Conservation (phyloP, 306 rosid species). For the Cicer cuneatum region DNA sequence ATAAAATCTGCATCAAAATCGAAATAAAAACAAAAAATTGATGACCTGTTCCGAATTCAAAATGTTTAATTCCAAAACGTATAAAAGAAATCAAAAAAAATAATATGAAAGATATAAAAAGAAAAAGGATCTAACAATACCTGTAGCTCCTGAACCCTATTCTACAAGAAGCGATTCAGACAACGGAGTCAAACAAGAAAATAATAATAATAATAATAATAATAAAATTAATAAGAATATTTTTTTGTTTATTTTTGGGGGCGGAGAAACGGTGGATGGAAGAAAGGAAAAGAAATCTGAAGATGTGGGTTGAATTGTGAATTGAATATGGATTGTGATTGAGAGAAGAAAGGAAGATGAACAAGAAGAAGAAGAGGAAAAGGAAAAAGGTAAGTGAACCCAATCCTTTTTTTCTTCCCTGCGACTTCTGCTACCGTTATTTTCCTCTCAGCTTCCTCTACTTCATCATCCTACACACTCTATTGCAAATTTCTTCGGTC, state of each 20-base stretch:
- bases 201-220: not conserved
- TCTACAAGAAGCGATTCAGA: conserved; percentile 34
- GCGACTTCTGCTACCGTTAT: conserved; percentile 34
- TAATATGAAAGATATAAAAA: not conserved
- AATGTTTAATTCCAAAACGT: not conserved
- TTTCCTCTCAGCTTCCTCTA: conserved; percentile 27
- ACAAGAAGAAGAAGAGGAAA: not conserved
- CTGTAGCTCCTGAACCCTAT: conserved; percentile 37
- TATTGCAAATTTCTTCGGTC: conserved; percentile 36
- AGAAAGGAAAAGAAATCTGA: conserved; percentile 14
- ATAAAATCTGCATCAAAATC: conserved; percentile 24
- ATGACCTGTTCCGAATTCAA: conserved; percentile 8
- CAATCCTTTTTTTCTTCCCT: conserved; percentile 20
- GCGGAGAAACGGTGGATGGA: conserved; percentile 18
- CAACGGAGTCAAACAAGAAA: conserved; percentile 16
- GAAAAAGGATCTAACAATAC: conserved; percentile 48
- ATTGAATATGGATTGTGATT: conserved; percentile 22
- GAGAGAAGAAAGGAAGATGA: not conserved
- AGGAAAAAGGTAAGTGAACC: conserved; percentile 21
- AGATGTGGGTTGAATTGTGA: conserved; percentile 3
- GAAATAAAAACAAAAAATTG: conserved; percentile 27
- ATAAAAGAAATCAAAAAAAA: not conserved
- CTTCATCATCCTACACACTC: conserved; percentile 28
- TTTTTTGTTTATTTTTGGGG: not conserved
- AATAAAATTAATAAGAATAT: not conserved